Percentiles rank a stretch among this genome's conserved stretches.
Conservation (phyloP, 805 yeast species). For the Candida sphagnicola region DNA sequence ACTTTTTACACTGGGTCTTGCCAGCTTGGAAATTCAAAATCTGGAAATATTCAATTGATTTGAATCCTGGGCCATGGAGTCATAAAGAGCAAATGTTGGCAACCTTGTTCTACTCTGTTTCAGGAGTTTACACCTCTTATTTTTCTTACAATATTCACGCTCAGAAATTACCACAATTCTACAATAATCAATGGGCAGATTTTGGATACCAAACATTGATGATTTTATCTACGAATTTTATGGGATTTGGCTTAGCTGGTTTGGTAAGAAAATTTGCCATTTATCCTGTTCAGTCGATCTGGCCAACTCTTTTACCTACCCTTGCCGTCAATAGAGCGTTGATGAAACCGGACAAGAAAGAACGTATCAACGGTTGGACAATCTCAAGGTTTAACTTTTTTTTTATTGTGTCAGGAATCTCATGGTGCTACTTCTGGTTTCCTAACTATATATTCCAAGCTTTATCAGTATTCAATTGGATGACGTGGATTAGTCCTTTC, state of each 20-base stretch:
- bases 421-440: conserved; percentile 44
- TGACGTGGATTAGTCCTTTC: conserved; percentile 53
- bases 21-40: conserved; percentile 37
- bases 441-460: conserved; percentile 43
- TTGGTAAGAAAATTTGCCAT: conserved; percentile 24
- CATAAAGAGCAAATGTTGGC: conserved; percentile 56
- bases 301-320: conserved; percentile 28
- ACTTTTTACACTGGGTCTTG: conserved; percentile 28
- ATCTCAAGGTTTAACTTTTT: conserved; percentile 25
- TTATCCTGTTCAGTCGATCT: conserved; percentile 22
- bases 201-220: conserved; percentile 24
- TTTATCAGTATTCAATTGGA: conserved; percentile 49
- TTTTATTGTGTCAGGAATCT: conserved; percentile 15
- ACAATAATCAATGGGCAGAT: conserved; percentile 24
- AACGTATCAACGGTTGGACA: conserved; percentile 27
- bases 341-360: conserved; percentile 22
- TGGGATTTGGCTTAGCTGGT: conserved; percentile 31
- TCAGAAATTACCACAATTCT: conserved; percentile 19
- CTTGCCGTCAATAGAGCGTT: conserved; percentile 30
- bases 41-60: conserved; percentile 32
- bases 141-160: conserved; percentile 30
- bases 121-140: conserved; percentile 12
- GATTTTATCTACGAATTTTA: conserved; percentile 20
- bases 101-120: conserved; percentile 22
- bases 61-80: conserved; percentile 66